Conservation (phyloP, 768 basidiomycete genomes). For the Lentinula aciculospora region DNA sequence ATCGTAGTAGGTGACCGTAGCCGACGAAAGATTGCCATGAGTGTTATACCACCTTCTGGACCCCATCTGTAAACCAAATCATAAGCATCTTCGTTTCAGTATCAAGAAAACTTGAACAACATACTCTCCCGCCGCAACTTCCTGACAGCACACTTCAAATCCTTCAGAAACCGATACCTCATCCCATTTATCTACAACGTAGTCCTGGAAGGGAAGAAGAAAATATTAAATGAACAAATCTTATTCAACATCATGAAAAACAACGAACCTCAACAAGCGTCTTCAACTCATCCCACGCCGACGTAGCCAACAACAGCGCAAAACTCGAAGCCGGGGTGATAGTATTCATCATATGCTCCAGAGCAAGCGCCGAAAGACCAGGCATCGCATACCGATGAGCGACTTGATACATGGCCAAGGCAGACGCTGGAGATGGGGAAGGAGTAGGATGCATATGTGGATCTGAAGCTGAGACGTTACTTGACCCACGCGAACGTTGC, state of each 20-base stretch:
- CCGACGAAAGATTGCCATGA: conserved; percentile 62
- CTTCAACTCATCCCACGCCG: conserved; percentile 61
- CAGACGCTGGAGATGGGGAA: conserved; percentile 59
- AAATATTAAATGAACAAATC: conserved; percentile 8
- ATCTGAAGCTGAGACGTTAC: conserved; percentile 28
- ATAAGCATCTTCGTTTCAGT: conserved; percentile 1
- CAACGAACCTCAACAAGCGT: conserved; percentile 49
- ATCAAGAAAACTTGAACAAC: conserved; percentile 17
- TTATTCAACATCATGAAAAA: conserved; percentile 9
- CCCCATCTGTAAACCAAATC: conserved; percentile 49
- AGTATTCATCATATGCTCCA: conserved; percentile 69
- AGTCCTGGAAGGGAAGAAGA: conserved; percentile 41
- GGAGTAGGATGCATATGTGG: conserved; percentile 70
- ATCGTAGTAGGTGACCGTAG: conserved; percentile 49
- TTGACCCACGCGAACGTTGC: conserved; percentile 29
- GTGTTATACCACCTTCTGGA: conserved; percentile 60
- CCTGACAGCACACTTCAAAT: conserved; percentile 66
- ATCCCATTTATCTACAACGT: conserved; percentile 73
- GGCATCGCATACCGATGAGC: conserved; percentile 73
- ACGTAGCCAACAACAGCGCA: conserved; percentile 62
- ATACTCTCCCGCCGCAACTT: conserved; percentile 71
- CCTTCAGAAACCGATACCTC: conserved; percentile 58
- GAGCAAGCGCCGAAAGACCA: conserved; percentile 55
- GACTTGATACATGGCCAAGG: conserved; percentile 69
- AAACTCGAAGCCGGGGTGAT: conserved; percentile 64